Percentiles rank a stretch among this genome's conserved stretches.
Evolutionary conservation across 108 stramenopile genomes (phyloP).

Genomic region (Aurantiochytrium sp.): DNA sequence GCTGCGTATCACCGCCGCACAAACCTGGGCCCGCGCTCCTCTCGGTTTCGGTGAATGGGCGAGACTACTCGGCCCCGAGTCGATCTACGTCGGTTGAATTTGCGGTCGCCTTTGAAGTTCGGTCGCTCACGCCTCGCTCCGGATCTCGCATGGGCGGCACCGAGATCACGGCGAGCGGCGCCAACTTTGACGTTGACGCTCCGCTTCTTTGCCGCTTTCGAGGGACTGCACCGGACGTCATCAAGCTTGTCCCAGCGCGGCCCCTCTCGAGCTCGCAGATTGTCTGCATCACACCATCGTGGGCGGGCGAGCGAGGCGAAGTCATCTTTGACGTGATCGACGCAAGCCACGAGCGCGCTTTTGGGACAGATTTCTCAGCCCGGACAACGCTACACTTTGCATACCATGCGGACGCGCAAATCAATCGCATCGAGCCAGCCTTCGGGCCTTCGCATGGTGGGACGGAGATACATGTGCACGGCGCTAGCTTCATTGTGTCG

Average conservation of each 20-base stretch:
- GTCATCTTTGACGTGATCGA: too few species aligned
- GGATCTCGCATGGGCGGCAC: constrained; percentile 10
- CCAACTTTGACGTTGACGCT: not conserved
- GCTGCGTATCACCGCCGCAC: not conserved
- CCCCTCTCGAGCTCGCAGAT: not conserved
- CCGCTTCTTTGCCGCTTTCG: not conserved
- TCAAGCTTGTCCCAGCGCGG: not conserved
- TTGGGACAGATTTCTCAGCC: too few species aligned
- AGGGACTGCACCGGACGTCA: not conserved
- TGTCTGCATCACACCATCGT: too few species aligned
- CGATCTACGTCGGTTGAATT: not conserved
- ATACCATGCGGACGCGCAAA: too few species aligned
- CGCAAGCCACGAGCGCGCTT: too few species aligned
- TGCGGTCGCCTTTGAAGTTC: not conserved
- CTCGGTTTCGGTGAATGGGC: not conserved
- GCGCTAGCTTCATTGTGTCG: too few species aligned
- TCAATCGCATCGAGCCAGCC: too few species aligned
- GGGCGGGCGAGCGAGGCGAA: too few species aligned
- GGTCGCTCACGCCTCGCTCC: not conserved
- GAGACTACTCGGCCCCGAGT: not conserved
- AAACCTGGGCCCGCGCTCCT: not conserved
- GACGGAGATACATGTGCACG: too few species aligned
- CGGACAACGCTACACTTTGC: too few species aligned
- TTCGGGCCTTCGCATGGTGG: too few species aligned
- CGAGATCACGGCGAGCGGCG: not conserved